Conservation (phyloP, 164 flowering plant species). For the Saururus chinensis region DNA sequence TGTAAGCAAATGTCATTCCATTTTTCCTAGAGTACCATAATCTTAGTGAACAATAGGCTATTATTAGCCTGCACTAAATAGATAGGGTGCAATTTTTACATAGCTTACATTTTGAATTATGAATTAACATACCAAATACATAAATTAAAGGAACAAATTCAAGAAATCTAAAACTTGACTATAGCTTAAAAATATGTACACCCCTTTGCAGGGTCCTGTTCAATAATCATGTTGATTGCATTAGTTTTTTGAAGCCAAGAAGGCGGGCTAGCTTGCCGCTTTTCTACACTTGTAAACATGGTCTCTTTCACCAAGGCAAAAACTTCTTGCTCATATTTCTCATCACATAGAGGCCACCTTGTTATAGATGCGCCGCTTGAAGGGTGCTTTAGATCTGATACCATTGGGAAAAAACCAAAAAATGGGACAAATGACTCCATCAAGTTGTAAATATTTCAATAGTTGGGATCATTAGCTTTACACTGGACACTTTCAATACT, state of each 20-base stretch:
- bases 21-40: conserved; percentile 46
- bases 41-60: conserved; percentile 33
- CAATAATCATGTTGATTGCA: conserved; percentile 11
- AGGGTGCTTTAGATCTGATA: conserved; percentile 28
- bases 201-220: conserved; percentile 24
- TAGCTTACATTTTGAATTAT: background rate
- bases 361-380: conserved; percentile 12
- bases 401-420: conserved; percentile 50
- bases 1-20: conserved; percentile 52
- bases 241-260: conserved; percentile 37
- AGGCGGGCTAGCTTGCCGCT: conserved; percentile 24
- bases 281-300: conserved; percentile 18
- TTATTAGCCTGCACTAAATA: conserved; percentile 83
- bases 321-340: conserved; percentile 50
- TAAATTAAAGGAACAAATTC: background rate
- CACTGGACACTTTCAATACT: no score
- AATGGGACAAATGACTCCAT: conserved; percentile 73
- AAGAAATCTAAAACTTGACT: background rate
- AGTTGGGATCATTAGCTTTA: conserved; percentile 34
- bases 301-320: conserved; percentile 22
- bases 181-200: conserved; percentile 12
- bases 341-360: conserved; percentile 34
- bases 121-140: no score
- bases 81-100: conserved; percentile 22
- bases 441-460: conserved; percentile 52